Evolutionary conservation across 2,329 filamentous ascomycete species (phyloP), one percentile per base, ranked within the genome.

Genomic region (Venturia effusa): DNA sequence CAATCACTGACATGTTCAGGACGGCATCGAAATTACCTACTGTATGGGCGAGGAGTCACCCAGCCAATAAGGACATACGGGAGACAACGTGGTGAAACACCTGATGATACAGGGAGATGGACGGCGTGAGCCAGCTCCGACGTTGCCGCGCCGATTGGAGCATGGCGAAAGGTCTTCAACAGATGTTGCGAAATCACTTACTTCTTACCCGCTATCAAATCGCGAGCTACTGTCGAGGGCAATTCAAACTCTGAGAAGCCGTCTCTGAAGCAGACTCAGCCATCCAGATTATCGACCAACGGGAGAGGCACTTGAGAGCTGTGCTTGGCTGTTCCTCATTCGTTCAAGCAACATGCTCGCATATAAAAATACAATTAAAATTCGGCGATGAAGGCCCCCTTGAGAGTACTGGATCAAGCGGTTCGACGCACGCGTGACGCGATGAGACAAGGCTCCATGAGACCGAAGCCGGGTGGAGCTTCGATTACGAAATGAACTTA

Each of bases 1-100:
- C 15, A 2, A 17, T 4, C 27, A 39, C 19, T 61, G 27, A 59
- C 55, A 37, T 7, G 7, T 24, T 6, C 62, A 88, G 85, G 86
- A 88, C 68, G 86, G 81, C 4, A 75, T 88, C n/a, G 86, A 88
- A 69, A 82, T 88, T 61, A 87, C 85, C 2, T 78, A 77, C 67
- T 88, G 86, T 70, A 71, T 81, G 15, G 79, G 77, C 1, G 70
- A 73, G 51, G 70, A 70, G 62, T 61, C 66, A 17, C 15, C 15
- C 10, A n/a, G 27, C 51, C 11, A 32, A 19, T 57, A 24, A 57
- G 6, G 13, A 5, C 51, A 32, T 2, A 10, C 1, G n/a, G 4
- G 1, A 11, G 51, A 13, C 8, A 5, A 6, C 13, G 22, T 15
- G 4, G 51, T 4, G 19, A 34, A 30, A 27, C 48, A 54, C n/a